Evolutionary conservation across 2,329 filamentous ascomycete species (phyloP), one percentile per base, ranked within the genome.

Genomic region (Tolypocladium ovalisporum): DNA sequence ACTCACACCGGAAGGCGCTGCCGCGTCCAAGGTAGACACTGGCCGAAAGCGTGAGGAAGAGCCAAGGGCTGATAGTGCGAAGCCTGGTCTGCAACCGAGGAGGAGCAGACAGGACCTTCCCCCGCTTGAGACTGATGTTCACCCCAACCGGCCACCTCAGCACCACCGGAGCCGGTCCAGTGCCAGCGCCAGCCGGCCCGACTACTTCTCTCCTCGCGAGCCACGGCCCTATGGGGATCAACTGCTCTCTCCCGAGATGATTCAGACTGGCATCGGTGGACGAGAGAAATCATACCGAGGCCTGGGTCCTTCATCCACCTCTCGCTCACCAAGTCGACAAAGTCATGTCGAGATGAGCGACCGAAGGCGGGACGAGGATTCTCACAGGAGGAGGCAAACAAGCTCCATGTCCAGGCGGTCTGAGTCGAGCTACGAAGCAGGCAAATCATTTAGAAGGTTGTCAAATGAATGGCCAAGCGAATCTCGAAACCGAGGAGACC

Each of bases 241-340:
- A 1, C 66, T 72, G 32, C 61, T 77, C 7, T 75, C 76, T 1
- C 77, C 78, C 0, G 68, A 76, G 3, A 65, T 76, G 2, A 72
- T 74, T 34, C 77, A 73, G 54, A 71, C 73, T 37, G 68, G 71
- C 1, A 66, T 71, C 13, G 69, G 69, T 4, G 71, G 75, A 5
- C 72, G 77, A 2, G 76, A 80, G 42, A 73, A 75, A 55, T 63
- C 67, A 0, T 78, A 78, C 55, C 71, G 73, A 58, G 64, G 60
- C n/a, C 64, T 37, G 40, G 53, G 57, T 4, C 52, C 55, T 13
- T 54, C 58, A 15, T 57, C 54, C 54, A 65, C 67, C 0, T 78
- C 77, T 55, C 67, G 62, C 37, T 65, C 67, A n/a, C 67, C 67
- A 22, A 66, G 63, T 29, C 70, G 68, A 37, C 70, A 65, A 60